These are phyloP conservation scores for Pseudozyma hubeiensis DNA, from an alignment of 1,284 basidiomycete genomes.

Conservation along the genomic window DNA sequence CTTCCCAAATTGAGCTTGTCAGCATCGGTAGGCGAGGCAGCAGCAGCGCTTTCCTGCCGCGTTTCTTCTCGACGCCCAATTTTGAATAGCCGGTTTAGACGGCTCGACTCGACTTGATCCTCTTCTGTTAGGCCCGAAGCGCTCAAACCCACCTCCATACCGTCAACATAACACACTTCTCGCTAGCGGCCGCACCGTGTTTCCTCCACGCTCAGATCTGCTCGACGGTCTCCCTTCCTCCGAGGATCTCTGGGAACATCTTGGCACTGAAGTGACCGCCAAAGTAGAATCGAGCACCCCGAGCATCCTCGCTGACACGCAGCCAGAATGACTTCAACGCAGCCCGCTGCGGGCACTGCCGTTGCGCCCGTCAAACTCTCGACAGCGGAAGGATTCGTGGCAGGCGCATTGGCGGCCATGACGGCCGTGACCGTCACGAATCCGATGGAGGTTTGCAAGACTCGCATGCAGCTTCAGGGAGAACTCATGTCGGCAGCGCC, in stretches of 20 bases:
- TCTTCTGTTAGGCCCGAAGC: too few species aligned
- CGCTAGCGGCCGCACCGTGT: too few species aligned
- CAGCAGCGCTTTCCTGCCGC: neutral
- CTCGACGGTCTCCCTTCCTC: too few species aligned
- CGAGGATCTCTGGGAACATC: too few species aligned
- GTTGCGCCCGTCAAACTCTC: constrained; percentile 49
- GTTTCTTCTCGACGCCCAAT: neutral
- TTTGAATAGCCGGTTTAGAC: neutral
- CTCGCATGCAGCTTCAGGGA: constrained; percentile 66
- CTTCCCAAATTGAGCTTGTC: too few species aligned
- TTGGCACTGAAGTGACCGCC: neutral
- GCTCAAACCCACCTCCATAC: neutral
- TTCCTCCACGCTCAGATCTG: too few species aligned
- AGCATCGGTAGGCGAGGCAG: neutral
- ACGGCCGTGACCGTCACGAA: constrained; percentile 60
- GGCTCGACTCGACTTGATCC: neutral
- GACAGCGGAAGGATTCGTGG: constrained; percentile 52
- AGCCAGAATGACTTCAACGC: constrained; percentile 20
- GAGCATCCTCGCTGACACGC: neutral
- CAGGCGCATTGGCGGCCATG: constrained; percentile 60
- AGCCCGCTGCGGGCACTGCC: constrained; percentile 18
- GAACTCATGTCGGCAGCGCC: constrained; percentile 56
- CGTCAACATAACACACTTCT: too few species aligned
- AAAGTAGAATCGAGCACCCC: too few species aligned
- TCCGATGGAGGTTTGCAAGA: constrained; percentile 64